Evolutionary conservation across 768 basidiomycete species (phyloP).

Genomic region (Filobasidium floriforme): DNA sequence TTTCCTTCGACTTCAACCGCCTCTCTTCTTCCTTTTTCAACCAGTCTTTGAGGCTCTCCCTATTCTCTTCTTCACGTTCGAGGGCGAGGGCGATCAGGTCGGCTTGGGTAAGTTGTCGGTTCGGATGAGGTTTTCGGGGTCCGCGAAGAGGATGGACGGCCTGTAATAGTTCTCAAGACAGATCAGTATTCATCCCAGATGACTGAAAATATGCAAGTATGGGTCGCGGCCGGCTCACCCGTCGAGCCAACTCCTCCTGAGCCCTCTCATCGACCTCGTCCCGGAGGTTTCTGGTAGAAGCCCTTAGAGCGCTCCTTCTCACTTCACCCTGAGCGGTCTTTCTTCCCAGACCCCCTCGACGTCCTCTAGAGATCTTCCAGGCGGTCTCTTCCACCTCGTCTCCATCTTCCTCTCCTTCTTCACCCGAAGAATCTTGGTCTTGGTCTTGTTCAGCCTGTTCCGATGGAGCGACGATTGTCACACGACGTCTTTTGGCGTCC

Average conservation of each 20-base stretch:
- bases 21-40: slow-evolving; percentile 39
- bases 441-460: too few species aligned
- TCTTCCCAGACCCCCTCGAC: neutral
- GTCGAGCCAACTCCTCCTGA: neutral
- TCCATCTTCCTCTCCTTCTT: neutral
- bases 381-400: neutral
- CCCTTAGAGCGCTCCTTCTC: slow-evolving; percentile 23
- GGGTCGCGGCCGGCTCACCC: neutral
- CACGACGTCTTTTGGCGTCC: neutral
- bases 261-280: neutral
- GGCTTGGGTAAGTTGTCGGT: slow-evolving; percentile 34
- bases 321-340: neutral
- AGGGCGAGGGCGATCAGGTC: slow-evolving; percentile 41
- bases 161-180: slow-evolving; percentile 3
- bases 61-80: slow-evolving; percentile 41
- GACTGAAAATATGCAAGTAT: neutral
- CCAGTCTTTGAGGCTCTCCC: slow-evolving; percentile 37
- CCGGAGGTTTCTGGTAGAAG: neutral
- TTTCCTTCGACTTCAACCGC: slow-evolving; percentile 32
- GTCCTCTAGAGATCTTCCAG: neutral
- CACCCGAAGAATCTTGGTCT: too few species aligned
- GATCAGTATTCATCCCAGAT: too few species aligned
- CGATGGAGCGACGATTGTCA: neutral
- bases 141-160: slow-evolving; percentile 31
- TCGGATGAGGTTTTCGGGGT: slow-evolving; percentile 29